These are phyloP conservation scores for Cryptococcus sp. DNA, from an alignment of 1,284 basidiomycete species.

Conservation along the genomic window DNA sequence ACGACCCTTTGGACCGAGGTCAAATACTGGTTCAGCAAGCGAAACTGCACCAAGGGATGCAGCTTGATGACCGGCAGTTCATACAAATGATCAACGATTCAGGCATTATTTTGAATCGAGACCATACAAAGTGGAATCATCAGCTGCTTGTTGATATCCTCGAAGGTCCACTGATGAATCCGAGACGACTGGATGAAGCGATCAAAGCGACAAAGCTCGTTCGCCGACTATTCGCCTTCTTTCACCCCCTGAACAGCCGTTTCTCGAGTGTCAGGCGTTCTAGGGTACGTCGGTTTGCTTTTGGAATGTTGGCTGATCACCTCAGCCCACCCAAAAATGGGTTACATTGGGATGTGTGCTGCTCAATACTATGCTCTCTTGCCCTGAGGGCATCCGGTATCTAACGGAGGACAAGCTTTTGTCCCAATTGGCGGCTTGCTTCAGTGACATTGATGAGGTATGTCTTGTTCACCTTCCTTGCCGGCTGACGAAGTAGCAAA, in stretches of 20 bases:
- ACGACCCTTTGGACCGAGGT: constrained; percentile 75
- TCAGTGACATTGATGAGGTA: constrained; percentile 89
- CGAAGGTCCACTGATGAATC: constrained; percentile 86
- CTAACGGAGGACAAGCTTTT: constrained; percentile 84
- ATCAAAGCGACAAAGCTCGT: constrained; percentile 87
- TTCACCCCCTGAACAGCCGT: constrained; percentile 78
- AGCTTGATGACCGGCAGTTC: constrained; percentile 89
- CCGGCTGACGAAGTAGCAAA: constrained; percentile 16
- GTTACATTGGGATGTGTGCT: constrained; percentile 77
- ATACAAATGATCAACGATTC: constrained; percentile 77
- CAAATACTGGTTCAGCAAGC: constrained; percentile 86
- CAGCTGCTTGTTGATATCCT: constrained; percentile 83
- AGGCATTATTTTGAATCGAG: constrained; percentile 81
- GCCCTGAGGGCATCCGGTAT: constrained; percentile 76
- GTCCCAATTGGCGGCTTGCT: constrained; percentile 76
- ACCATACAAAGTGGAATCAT: constrained; percentile 89
- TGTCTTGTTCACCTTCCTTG: constrained; percentile 29
- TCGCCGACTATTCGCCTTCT: constrained; percentile 82
- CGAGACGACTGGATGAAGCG: constrained; percentile 92
- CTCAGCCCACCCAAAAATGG: constrained; percentile 71
- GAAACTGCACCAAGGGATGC: constrained; percentile 80
- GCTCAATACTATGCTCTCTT: constrained; percentile 75
- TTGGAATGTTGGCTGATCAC: not conserved
- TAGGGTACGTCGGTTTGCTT: constrained; percentile 53
- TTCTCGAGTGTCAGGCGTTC: constrained; percentile 77